Evolutionary conservation across 495 filamentous ascomycete genomes (phyloP).

Genomic region (Delitschia confertaspora): DNA sequence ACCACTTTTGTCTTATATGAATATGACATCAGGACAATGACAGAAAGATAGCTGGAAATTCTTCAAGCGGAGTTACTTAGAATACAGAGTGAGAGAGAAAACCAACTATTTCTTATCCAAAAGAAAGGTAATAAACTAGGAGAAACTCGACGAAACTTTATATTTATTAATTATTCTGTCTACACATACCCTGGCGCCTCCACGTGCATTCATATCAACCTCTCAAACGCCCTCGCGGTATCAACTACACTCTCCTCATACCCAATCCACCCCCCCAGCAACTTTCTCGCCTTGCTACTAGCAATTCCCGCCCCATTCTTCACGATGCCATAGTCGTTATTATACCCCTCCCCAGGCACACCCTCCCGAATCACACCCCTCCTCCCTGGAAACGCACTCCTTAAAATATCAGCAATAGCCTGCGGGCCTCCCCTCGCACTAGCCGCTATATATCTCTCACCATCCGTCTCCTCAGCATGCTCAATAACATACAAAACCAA

Average conservation of each 20-base stretch:
- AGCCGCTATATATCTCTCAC: constrained; percentile 20
- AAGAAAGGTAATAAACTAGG: too few relatives aligned
- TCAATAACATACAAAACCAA: constrained; percentile 9
- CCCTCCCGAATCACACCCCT: constrained; percentile 15
- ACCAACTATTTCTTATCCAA: too few relatives aligned
- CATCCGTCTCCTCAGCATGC: constrained; percentile 12
- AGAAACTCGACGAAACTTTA: too few relatives aligned
- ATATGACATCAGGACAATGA: too few relatives aligned
- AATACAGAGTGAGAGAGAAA: too few relatives aligned
- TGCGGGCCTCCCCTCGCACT: constrained; percentile 3
- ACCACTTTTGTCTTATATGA: too few relatives aligned
- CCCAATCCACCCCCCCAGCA: constrained; percentile 15
- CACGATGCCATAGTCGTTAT: constrained; percentile 3
- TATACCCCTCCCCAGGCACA: constrained; percentile 14
- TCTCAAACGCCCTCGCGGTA: constrained; percentile 16
- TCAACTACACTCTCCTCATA: constrained; percentile 22
- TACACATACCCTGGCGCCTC: too few relatives aligned
- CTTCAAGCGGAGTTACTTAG: too few relatives aligned
- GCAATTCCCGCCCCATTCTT: constrained; percentile 1
- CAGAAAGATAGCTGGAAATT: too few relatives aligned
- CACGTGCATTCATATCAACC: too few relatives aligned
- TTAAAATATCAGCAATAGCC: constrained; percentile 17
- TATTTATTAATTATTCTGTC: too few relatives aligned
- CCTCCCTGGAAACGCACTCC: constrained; percentile 14
- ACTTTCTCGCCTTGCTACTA: constrained; percentile 14